Base-by-base conservation (phyloP, 2,329 filamentous ascomycete genomes). In the Monosporascus cannonballus region DNA sequence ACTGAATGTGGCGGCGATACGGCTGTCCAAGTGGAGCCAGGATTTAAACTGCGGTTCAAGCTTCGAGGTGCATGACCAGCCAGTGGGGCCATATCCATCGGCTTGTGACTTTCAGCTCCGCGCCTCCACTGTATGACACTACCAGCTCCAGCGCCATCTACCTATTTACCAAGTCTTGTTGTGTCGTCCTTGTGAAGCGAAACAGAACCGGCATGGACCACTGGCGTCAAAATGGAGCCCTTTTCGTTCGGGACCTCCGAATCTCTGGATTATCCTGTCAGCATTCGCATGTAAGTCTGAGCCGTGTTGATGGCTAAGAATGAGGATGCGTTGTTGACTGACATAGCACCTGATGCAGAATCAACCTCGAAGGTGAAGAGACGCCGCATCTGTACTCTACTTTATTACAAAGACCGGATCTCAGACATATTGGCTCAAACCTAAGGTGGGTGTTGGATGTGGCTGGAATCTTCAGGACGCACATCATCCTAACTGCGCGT, bases 241-340 rank as follows among this genome's bases (percentile, higher is more conserved):
- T 96, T 96, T 72, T 96, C 92, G 30, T 97, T 97, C 75, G 92
- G 90, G 61, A 90, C 86, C 66, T 96, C 94, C 54, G 87, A 90
- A 59, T 85, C 89, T 70, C 79, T 97, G 62, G 80, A 90, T 62
- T 82, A 92, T 59, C 84, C 88, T 20, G 77, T 87, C 61, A 83
- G 76, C 72, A 76, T 87, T 63, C 81, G 83, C 69, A 84, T 87
- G 83, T 84, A 64, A 59, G 76, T 20, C 52, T 11, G 34, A 39
- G 49, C 27, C 17, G 24, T 51, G n/a, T 47, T 37, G 36, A 48
- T 49, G 8, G 48, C 46, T 15, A 53, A 53, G n/a, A 47, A 52
- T 15, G 36, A 53, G 37, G 51, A 54, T 20, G 38, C 38, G 22
- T 37, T 39, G 25, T 50, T 55, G 49, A 61, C 59, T 50, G 51